Percentiles rank a stretch among this genome's conserved stretches.
These are phyloP conservation scores for Volvox africanus DNA, from an alignment of 139 green algal genomes.

Conservation along the genomic window DNA sequence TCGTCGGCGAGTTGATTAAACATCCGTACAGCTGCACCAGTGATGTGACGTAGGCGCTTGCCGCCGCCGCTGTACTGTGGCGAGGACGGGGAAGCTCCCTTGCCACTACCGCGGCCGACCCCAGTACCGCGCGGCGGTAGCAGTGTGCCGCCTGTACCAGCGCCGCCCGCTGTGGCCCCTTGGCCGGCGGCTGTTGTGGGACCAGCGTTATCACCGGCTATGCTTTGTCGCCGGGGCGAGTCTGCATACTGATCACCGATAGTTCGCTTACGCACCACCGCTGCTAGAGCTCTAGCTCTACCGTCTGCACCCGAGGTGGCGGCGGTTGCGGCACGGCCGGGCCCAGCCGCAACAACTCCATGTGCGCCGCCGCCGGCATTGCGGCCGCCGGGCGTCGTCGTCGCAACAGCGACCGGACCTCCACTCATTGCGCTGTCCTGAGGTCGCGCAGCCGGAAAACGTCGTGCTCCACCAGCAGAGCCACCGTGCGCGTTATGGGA, in stretches of 20 bases:
- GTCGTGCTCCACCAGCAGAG: background rate
- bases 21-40: background rate
- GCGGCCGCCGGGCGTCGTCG: background rate
- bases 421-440: slow-evolving; percentile 25
- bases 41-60: background rate
- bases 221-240: background rate
- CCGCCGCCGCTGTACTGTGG: slow-evolving; percentile 30
- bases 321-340: background rate
- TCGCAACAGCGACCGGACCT: background rate
- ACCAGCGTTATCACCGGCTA: background rate
- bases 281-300: background rate
- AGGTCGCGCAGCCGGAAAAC: background rate
- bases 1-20: slow-evolving; percentile 18
- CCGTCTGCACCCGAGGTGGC: background rate
- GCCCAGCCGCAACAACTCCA: background rate
- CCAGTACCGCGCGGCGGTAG: no score
- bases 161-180: background rate
- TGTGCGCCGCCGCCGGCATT: background rate
- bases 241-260: slow-evolving; percentile 8
- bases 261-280: background rate
- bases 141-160: background rate
- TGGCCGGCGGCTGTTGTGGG: no score
- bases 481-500: slow-evolving; percentile 28
- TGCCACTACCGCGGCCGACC: background rate
- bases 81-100: background rate